Conservation (phyloP, 352 stramenopile genomes). For the Phytophthora boehmeriae region DNA sequence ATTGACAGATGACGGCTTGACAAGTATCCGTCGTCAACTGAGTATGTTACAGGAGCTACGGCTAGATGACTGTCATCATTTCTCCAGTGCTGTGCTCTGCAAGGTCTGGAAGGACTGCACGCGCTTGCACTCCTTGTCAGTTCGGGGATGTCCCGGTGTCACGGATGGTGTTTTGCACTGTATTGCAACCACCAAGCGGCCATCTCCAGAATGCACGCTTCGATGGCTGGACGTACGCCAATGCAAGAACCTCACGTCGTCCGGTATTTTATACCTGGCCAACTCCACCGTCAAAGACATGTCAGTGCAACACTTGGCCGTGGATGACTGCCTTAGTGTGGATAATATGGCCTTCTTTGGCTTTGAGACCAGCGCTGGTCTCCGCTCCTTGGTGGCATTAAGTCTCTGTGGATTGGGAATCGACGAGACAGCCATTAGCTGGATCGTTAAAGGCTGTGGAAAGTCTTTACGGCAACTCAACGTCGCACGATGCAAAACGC, state of each 20-base stretch:
- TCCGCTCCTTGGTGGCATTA: slow-evolving; percentile 38
- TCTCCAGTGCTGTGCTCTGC: slow-evolving; percentile 50
- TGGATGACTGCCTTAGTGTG: slow-evolving; percentile 64
- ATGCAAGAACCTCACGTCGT: slow-evolving; percentile 71
- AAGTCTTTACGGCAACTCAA: slow-evolving; percentile 44
- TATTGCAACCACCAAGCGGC: slow-evolving; percentile 55
- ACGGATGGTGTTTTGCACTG: slow-evolving; percentile 65
- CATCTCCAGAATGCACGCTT: slow-evolving; percentile 24
- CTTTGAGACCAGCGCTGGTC: slow-evolving; percentile 53
- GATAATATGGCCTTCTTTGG: slow-evolving; percentile 80
- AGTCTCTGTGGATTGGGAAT: slow-evolving; percentile 53
- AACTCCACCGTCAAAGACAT: slow-evolving; percentile 33
- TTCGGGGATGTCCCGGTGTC: slow-evolving; percentile 46
- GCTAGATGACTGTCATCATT: slow-evolving; percentile 68
- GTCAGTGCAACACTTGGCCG: slow-evolving; percentile 28
- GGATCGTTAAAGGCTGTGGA: slow-evolving; percentile 67
- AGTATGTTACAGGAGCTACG: slow-evolving; percentile 51
- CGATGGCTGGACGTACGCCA: slow-evolving; percentile 52
- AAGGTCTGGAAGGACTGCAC: slow-evolving; percentile 68
- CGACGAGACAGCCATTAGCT: slow-evolving; percentile 73
- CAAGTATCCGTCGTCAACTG: slow-evolving; percentile 48
- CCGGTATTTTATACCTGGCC: slow-evolving; percentile 62
- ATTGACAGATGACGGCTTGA: slow-evolving; percentile 63
- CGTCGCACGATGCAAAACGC: slow-evolving; percentile 47
- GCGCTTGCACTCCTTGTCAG: slow-evolving; percentile 50